These are phyloP conservation scores for Yamadazyma dendronema DNA, from an alignment of 1,139 yeast genomes.

Conservation along the genomic window DNA sequence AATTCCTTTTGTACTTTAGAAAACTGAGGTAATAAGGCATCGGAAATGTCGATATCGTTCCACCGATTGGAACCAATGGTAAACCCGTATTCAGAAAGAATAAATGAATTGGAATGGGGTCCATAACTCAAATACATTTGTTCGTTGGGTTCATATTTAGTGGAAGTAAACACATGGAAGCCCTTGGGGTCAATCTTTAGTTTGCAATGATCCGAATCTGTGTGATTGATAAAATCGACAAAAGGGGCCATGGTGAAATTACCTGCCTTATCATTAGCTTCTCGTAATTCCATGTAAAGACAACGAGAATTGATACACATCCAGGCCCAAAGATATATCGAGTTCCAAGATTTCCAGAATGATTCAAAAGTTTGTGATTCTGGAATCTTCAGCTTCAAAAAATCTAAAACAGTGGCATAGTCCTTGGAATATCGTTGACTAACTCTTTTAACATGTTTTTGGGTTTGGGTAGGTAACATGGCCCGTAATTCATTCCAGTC, in stretches of 20 bases:
- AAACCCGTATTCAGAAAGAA: conserved; percentile 88
- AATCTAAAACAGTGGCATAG: conserved; percentile 26
- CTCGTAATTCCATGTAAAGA: conserved; percentile 69
- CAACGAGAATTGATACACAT: conserved; percentile 89
- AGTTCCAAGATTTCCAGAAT: no score
- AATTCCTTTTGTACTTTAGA: conserved; percentile 40
- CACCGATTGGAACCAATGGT: conserved; percentile 54
- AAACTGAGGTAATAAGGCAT: conserved; percentile 35
- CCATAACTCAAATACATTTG: conserved; percentile 81
- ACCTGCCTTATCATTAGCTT: conserved; percentile 47
- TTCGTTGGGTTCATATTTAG: conserved; percentile 39
- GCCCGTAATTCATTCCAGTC: conserved; percentile 25
- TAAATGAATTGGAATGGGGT: conserved; percentile 78
- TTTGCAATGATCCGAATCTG: conserved; percentile 51
- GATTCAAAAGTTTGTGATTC: conserved; percentile 6
- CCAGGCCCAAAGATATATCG: conserved; percentile 42
- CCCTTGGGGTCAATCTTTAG: conserved; percentile 49
- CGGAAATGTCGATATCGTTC: conserved; percentile 69
- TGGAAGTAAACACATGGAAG: conserved; percentile 48
- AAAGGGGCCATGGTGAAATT: conserved; percentile 90
- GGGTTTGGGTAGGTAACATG: conserved; percentile 40
- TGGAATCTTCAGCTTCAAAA: conserved; percentile 2
- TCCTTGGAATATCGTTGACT: conserved; percentile 38
- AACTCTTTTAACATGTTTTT: conserved; percentile 35
- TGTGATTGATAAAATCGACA: conserved; percentile 86